Conservation (phyloP, 768 basidiomycete genomes). For the Cubamyces sp. region DNA sequence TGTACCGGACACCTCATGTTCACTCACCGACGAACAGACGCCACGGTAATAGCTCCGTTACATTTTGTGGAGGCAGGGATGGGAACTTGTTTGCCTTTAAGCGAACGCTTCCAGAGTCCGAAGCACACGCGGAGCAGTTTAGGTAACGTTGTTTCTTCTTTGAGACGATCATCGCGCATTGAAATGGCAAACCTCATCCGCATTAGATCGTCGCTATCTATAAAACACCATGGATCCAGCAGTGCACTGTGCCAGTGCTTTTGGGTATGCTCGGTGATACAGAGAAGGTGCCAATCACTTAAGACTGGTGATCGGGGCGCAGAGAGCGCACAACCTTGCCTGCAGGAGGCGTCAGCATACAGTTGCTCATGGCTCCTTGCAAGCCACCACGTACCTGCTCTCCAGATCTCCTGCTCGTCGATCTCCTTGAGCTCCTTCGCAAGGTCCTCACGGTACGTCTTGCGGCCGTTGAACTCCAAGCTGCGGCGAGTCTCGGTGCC, state of each 20-base stretch:
- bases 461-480: conserved; percentile 92
- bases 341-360: conserved; percentile 24
- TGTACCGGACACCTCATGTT: neutral
- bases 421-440: conserved; percentile 92
- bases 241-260: conserved; percentile 28
- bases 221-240: conserved; percentile 19
- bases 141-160: neutral
- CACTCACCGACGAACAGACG: neutral
- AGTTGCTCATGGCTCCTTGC: neutral
- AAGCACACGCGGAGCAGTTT: too few species aligned
- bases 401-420: conserved; percentile 98
- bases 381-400: conserved; percentile 64
- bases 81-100: neutral
- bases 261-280: conserved; percentile 22
- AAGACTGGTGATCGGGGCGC: conserved; percentile 81
- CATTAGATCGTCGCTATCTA: conserved; percentile 20
- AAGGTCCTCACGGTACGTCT: conserved; percentile 92
- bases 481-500: conserved; percentile 97
- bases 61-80: neutral
- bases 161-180: neutral
- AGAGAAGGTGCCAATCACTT: neutral
- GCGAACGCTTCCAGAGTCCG: neutral
- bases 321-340: conserved; percentile 91
- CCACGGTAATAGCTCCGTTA: too few species aligned
- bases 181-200: neutral